Conservation (phyloP, 73 alveolate species). For the Stentor roeselii region DNA sequence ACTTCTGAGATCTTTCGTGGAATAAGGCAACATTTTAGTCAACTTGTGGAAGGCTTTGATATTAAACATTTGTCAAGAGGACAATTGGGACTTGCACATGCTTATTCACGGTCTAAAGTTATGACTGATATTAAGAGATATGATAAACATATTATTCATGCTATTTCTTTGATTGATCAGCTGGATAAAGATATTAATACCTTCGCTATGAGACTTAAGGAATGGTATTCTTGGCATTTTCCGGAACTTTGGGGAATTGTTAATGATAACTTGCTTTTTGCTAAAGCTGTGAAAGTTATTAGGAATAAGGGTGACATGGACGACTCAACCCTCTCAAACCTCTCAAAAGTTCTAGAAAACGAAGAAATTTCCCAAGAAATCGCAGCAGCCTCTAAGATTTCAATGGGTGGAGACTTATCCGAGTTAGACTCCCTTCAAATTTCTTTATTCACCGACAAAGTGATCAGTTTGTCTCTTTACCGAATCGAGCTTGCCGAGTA, state of each 20-base stretch:
- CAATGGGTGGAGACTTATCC: constrained; percentile 96
- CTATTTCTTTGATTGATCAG: constrained; percentile 98
- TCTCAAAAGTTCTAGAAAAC: constrained; percentile 63
- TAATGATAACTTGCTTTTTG: constrained; percentile 95
- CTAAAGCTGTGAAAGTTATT: constrained; percentile 83
- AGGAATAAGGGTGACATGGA: constrained; percentile 39
- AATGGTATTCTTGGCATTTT: constrained; percentile 99
- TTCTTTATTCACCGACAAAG: background rate
- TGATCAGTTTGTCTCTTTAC: background rate
- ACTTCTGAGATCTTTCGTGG: constrained; percentile 77
- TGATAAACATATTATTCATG: constrained; percentile 98
- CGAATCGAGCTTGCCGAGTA: constrained; percentile 80
- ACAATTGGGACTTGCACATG: constrained; percentile 94
- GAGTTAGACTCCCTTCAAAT: constrained; percentile 79
- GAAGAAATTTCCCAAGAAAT: constrained; percentile 91
- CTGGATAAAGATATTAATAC: constrained; percentile 98
- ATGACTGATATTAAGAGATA: constrained; percentile 94
- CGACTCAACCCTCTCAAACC: constrained; percentile 64
- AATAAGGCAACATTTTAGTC: constrained; percentile 68
- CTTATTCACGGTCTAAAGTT: constrained; percentile 85
- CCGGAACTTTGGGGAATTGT: constrained; percentile 99
- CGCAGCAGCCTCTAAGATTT: constrained; percentile 94
- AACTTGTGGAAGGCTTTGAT: constrained; percentile 67
- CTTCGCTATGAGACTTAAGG: constrained; percentile 99
- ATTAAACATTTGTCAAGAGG: constrained; percentile 77